Evolutionary conservation across 2,329 filamentous ascomycete genomes (phyloP), one percentile per base, ranked within the genome.

Genomic region (Colletotrichum horii): DNA sequence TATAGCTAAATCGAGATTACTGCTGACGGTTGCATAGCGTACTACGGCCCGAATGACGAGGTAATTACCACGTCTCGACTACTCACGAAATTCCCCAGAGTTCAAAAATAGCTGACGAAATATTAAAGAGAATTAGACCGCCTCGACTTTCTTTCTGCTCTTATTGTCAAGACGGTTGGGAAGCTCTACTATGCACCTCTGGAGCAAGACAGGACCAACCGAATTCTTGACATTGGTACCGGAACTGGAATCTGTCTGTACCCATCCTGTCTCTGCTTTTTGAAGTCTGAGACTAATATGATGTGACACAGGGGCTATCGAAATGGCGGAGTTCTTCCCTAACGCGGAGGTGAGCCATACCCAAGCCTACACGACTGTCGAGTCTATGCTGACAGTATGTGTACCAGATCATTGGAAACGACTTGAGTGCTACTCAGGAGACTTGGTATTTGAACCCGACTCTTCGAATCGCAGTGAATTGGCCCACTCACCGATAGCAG

Each of bases 231-330:
- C 78, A 83, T 92, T 11, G 90, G 91, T 58, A 92, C 89, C 11
- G 92, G 92, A 19, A 91, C 90, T 1, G 91, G 91, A 5, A 91
- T 92, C 26, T 60, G 56, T 60, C 74, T 93, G 91, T 79, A 65
- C 3, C 8, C 22, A 9, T 24, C 22, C 24, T 56, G 22, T 2
- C 24, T 28, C 22, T 14, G 52, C 16, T 0, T 56, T 26, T 28
- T 3, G 22, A 24, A 7, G 14, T 56, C 22, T 28, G 24, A 43
- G 19, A 56, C 22, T 28, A 15, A 28, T 6, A 48, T 11, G 4
- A 36, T 8, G 9, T 66, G 16, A 36, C 14, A 32, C 78, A 68
- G 66, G 66, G 66, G 66, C 66, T 14, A 52, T 58, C n/a, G 30
- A 56, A 38, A 22, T 68, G 19, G 43, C 28, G 8, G 28, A 36